Base-by-base conservation (phyloP, 257 asterid genomes). In the Lithospermum erythrorhizon region DNA sequence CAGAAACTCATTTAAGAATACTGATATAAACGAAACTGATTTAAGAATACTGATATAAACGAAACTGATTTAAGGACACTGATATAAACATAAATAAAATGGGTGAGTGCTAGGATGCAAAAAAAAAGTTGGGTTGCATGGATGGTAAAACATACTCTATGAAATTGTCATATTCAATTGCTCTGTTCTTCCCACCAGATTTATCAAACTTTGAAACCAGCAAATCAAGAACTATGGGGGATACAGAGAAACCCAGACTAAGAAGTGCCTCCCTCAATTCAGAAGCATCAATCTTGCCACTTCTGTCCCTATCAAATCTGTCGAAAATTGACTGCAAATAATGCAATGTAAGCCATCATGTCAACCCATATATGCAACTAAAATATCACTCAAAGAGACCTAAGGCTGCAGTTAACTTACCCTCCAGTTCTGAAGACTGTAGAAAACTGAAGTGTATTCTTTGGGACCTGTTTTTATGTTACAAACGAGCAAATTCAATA, bases 391-490 rank as follows among this genome's bases (percentile, higher is more conserved):
- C 23, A 56, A 35, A 23, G 47, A 61, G 37, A 24, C 30, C 22
- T 23, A 45, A 61, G 60, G 45, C 62, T 51, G 37, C 4, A 32
- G 22, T 57, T 5, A 48, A 76, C 95, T 79, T 51, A 91, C 97
- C 89, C 97, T 82, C 98, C 98, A 91, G 74, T 51, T 81, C 78
- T 91, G 96, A 53, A 91, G 98, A 76, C 98, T 81, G 83, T 82
- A 86, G 62, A 79, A 91, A 55, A 91, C 78, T 65, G 83, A 77
- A 48, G 82, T 83, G 72, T 88, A 91, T 73, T 91, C 97, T 79
- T 88, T 88, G 20, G 98, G 98, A 55, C 98, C 98, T 87, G 83
- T 72, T 73, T 64, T 59, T 60, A 58, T 1, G 23, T 41, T 11
- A 32, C 59, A 47, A 15, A 54, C 59, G 49, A 48, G 45, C 30